A percentile compares a stretch with the other conserved stretches of the same genome.
phyloP scores from a whole-genome alignment of 108 stramenopile genomes.

The Craspedostauros australis region DNA sequence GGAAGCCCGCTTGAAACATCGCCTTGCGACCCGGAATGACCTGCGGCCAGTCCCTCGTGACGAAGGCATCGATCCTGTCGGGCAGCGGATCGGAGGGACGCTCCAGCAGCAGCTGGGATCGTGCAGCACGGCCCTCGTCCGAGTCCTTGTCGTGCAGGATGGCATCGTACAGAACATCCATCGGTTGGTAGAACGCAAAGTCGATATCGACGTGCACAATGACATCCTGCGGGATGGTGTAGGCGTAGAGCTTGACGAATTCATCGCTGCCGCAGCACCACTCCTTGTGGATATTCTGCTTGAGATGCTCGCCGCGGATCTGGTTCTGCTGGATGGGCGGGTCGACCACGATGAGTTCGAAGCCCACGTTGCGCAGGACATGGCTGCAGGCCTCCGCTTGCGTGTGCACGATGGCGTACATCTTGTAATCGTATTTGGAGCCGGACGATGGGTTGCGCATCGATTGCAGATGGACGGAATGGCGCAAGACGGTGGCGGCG shows the following conservation, averaged over 20 bases:
- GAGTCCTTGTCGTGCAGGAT: conserved; percentile 21
- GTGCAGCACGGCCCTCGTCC: conserved; percentile 14
- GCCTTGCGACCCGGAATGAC: conserved; percentile 27
- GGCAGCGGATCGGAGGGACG: conserved; percentile 30
- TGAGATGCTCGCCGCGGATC: conserved; percentile 51
- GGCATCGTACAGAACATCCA: conserved; percentile 51
- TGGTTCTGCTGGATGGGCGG: conserved; percentile 39
- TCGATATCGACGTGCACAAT: conserved; percentile 21
- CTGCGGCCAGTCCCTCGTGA: conserved; percentile 42
- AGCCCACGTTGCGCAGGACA: conserved; percentile 38
- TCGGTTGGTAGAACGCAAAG: conserved; percentile 31
- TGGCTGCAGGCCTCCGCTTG: conserved; percentile 38
- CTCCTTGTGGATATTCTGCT: not conserved
- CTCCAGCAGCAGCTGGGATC: conserved; percentile 19
- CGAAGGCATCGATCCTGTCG: conserved; percentile 40
- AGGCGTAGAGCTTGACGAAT: conserved; percentile 29
- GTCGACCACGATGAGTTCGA: conserved; percentile 28
- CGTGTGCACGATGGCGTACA: conserved; percentile 62
- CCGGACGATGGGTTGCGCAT: conserved; percentile 19
- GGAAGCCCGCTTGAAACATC: conserved; percentile 45
- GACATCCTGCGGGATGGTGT: not conserved
- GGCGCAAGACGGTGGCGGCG: conserved; percentile 36
- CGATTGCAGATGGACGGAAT: conserved; percentile 51
- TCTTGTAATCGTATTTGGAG: conserved; percentile 53
- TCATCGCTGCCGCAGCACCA: conserved; percentile 21